Evolutionary conservation across 169 alveolate species (phyloP), one percentile per base, ranked within the genome.

Genomic region (Cryptosporidium xiaoi): DNA sequence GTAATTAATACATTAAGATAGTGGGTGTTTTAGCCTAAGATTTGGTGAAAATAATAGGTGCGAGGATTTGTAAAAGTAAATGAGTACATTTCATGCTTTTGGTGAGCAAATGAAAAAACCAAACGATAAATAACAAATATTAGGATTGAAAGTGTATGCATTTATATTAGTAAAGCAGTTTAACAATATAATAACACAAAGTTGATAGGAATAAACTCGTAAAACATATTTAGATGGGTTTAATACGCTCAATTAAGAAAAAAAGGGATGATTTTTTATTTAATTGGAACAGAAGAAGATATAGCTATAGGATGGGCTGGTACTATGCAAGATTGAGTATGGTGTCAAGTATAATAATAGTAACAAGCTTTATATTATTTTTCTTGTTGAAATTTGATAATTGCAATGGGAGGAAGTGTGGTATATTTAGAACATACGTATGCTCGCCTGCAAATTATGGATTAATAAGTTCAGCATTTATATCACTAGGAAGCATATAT

Each of bases 241-340:
- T 24, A 24, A 24, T 24, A 24, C 27, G 27, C 27, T 71, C 71
- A 7, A 71, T 71, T 53, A 71, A 71, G 24, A 71, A 71, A 48
- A 71, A 34, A 31, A 71, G 84, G 20, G 84, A 71, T 58, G 69
- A 71, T 0, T 71, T 71, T 44, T 34, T 71, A 65, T 71, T 71
- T 36, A 56, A 53, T 33, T 71, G 84, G 84, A 71, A 71, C n/a
- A 71, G 84, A 40, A 53, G 84, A 51, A 71, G 84, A 65, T 71
- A 71, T 44, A 71, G 84, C 29, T 71, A 71, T 44, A 71, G 84
- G 44, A 71, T 71, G 84, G 84, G 84, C 6, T 71, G 84, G 84
- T 71, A 71, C 29, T 71, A 24, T 20, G 62, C 84, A 27, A 71
- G 62, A 65, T 44, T 71, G 36, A 56, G 84, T 40, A 29, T 71